Base-by-base conservation (phyloP, 1,284 basidiomycete species). In the Cerioporus squamosus region DNA sequence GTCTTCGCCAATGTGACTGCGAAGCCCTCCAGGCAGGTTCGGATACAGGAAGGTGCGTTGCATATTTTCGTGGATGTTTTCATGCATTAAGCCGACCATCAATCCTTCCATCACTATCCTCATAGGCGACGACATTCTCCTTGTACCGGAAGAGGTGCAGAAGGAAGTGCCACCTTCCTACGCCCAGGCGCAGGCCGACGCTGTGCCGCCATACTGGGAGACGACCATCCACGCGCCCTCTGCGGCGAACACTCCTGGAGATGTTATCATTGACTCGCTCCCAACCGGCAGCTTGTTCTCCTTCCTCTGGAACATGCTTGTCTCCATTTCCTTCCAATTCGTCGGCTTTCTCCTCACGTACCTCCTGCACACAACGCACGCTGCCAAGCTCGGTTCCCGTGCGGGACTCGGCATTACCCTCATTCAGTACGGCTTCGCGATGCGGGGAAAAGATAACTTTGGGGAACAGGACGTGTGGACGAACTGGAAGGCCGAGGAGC, bases 191-290 rank as follows among this genome's bases (percentile, higher is more conserved):
- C 90, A 97, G 66, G 90, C 94, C 10, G 97, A 99, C 74, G 87
- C 95, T 14, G 95, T 96, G 2, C 97, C 97, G 2, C 93, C 96
- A 0, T 99, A 99, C 74, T 98, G 96, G 90, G 97, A 98, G 71
- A 98, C 95, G 6, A 97, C 95, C 1, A 88, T 98, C 23, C 93
- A 98, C 66, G 88, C 90, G 23, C 90, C 91, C 7, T 87, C 88
- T 55, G 75, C 84, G 47, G 64, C 75, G 53, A 68, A 67, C 62
- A 64, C 67, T 47, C 69, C 73, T 33, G 90, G 90, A 44, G 89
- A 91, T 65, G 83, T 93, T 75, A 83, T 91, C 63, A 84, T 93
- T 66, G 91, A 93, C 60, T 82, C 82, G 18, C 79, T 93, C 26
- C 86, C 90, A 38, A 91, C 95, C 7, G 90, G 90, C 31, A 86